These are phyloP conservation scores for Onygena corvina DNA, from an alignment of 2,329 filamentous ascomycete genomes.

Conservation along the genomic window DNA sequence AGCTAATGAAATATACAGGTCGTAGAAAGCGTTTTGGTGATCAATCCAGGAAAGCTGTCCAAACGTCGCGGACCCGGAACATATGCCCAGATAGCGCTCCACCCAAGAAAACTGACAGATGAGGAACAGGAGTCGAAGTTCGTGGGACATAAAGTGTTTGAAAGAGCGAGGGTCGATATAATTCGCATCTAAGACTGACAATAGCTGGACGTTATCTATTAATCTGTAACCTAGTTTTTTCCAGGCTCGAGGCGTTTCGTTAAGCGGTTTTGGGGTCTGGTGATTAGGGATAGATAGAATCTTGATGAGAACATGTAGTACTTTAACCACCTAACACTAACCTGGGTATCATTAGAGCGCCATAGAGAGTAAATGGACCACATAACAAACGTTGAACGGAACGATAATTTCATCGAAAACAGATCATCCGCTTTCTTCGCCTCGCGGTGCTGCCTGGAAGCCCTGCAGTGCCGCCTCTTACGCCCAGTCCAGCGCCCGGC, in stretches of 20 bases:
- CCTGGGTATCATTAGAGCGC: constrained; percentile 1
- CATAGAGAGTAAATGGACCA: background rate
- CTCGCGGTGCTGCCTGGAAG: constrained; percentile 20
- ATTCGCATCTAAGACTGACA: constrained; percentile 63
- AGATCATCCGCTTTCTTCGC: constrained; percentile 29
- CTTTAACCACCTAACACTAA: background rate
- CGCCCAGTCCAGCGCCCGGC: constrained; percentile 32
- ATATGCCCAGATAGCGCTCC: constrained; percentile 66
- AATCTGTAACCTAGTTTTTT: background rate
- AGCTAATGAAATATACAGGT: constrained; percentile 46
- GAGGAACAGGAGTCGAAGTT: constrained; percentile 47
- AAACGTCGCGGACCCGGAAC: constrained; percentile 77
- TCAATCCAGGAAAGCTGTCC: constrained; percentile 81
- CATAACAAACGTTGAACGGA: background rate
- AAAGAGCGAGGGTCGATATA: constrained; percentile 77
- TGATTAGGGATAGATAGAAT: background rate
- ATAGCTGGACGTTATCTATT: background rate
- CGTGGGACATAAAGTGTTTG: constrained; percentile 64
- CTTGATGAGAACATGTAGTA: background rate
- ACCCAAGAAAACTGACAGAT: constrained; percentile 50
- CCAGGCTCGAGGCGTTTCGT: background rate
- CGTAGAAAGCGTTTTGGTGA: constrained; percentile 73
- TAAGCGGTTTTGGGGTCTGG: background rate
- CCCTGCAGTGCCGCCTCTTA: constrained; percentile 22
- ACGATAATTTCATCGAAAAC: constrained; percentile 22